phyloP scores from a whole-genome alignment of 768 basidiomycete genomes.

The Suillus bovinus region DNA sequence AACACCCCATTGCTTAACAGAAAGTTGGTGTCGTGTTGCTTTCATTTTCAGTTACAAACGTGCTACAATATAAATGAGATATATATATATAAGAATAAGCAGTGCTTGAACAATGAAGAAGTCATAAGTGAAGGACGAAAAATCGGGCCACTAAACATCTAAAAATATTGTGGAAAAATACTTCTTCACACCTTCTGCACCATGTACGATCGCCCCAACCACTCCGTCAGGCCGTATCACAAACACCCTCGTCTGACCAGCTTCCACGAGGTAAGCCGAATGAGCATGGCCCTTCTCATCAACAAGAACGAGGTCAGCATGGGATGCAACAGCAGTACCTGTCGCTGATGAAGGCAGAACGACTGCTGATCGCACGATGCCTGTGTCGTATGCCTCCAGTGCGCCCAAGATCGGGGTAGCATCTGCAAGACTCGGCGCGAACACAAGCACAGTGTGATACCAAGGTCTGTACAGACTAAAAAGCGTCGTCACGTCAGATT shows the following conservation, averaged over 20 bases:
- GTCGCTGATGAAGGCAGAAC: constrained; percentile 2
- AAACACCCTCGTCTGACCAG: constrained; percentile 32
- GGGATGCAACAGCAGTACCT: background rate
- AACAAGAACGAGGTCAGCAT: constrained; percentile 33
- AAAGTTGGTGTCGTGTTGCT: no score
- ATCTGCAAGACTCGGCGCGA: constrained; percentile 5
- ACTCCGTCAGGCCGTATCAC: constrained; percentile 23
- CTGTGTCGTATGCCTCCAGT: background rate
- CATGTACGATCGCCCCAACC: constrained; percentile 31
- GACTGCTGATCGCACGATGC: constrained; percentile 3
- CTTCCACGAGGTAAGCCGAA: constrained; percentile 34
- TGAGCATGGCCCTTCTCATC: constrained; percentile 38
- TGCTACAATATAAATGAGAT: no score
- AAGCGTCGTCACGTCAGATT: constrained; percentile 17
- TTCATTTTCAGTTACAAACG: no score
- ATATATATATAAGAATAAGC: no score
- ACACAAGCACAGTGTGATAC: constrained; percentile 15
- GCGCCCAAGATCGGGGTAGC: constrained; percentile 6
- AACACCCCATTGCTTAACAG: no score
- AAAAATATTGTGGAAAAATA: background rate
- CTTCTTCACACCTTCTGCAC: constrained; percentile 17
- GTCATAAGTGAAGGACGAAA: no score
- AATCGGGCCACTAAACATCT: background rate
- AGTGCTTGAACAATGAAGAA: no score
- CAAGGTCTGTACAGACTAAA: constrained; percentile 31